phyloP scores from a whole-genome alignment of 2,329 filamentous ascomycete genomes.

The Aspergillus fructus region DNA sequence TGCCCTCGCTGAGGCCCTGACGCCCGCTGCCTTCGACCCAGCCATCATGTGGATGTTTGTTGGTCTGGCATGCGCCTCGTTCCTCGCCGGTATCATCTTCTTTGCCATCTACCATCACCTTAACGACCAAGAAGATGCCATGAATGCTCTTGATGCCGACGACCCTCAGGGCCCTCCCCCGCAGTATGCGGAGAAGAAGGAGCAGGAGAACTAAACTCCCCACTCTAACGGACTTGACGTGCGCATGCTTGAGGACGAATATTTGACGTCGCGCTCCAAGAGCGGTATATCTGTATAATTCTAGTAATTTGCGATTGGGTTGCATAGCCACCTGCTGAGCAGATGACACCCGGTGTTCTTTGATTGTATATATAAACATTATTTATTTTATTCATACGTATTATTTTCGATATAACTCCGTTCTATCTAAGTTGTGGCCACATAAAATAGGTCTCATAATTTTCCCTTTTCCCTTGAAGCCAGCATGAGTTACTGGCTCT shows the following conservation, averaged over 20 bases:
- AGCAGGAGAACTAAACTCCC: background rate
- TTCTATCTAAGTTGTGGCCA: too few relatives aligned
- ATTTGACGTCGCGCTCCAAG: background rate
- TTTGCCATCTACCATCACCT: slow-evolving; percentile 51
- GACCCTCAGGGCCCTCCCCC: slow-evolving; percentile 24
- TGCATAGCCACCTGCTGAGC: slow-evolving; percentile 1
- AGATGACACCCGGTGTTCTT: background rate
- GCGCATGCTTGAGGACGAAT: background rate
- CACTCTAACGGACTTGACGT: background rate
- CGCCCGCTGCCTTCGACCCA: slow-evolving; percentile 62
- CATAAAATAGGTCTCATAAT: too few relatives aligned
- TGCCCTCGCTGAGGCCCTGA: slow-evolving; percentile 61
- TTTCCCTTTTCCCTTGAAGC: too few relatives aligned
- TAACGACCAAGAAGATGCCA: slow-evolving; percentile 49
- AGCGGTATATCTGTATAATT: background rate
- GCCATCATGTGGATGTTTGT: slow-evolving; percentile 67
- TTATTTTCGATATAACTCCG: too few relatives aligned
- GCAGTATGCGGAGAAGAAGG: background rate
- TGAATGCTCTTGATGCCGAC: slow-evolving; percentile 50
- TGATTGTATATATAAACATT: background rate
- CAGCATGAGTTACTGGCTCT: too few relatives aligned
- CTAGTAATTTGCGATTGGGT: background rate
- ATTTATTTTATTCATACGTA: background rate
- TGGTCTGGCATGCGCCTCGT: slow-evolving; percentile 53
- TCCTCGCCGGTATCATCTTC: slow-evolving; percentile 54